Base-by-base conservation (phyloP, 352 stramenopile species). In the Phytophthora hybrid region DNA sequence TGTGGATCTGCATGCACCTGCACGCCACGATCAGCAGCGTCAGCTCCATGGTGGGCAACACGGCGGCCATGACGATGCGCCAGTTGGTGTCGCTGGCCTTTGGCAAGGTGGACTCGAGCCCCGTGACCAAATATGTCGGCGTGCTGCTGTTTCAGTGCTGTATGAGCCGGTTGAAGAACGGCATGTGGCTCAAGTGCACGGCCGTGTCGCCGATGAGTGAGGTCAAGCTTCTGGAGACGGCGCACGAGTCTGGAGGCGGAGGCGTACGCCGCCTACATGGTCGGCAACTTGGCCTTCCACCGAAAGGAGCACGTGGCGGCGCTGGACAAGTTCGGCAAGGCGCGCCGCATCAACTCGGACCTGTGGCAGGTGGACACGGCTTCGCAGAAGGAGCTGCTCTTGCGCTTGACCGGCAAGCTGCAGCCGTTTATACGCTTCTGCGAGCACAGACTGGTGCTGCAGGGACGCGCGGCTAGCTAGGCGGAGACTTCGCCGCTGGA, bases 221-320 rank as follows among this genome's bases (percentile, higher is more conserved):
- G 1, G 84, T 97, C 3, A 89, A 97, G 70, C 66, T 97, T 11
- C 68, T 97, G 14, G 90, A 97, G 64, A 87, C 90, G 3, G 63
- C 91, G 91, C 37, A 97, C 93, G 64, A 93, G 85, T 75, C 84
- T 97, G 5, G 92, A 98, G 59, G 92, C 92, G 0, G 90, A 94
- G 66, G 91, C 93, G 37, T 98, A 97, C 73, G 87, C 88, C 4
- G 84, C 91, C 47, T 97, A 90, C 69, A 98, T 97, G 92, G 70
- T 79, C 18, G 93, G 92, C 26, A 97, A 96, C 68, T 77, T 97
- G 31, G 83, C 91, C 29, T 94, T 97, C 65, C 90, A 98, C 73
- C 91, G 93, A 44, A 90, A 97, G 59, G 84, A 92, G 57, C 94
- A 94, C 79, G 81, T 90, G 51, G 77, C 78, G 26, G 93, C 93